These are phyloP conservation scores for Solanum hybrid DNA, from an alignment of 305 asterid genomes.

Conservation along the genomic window DNA sequence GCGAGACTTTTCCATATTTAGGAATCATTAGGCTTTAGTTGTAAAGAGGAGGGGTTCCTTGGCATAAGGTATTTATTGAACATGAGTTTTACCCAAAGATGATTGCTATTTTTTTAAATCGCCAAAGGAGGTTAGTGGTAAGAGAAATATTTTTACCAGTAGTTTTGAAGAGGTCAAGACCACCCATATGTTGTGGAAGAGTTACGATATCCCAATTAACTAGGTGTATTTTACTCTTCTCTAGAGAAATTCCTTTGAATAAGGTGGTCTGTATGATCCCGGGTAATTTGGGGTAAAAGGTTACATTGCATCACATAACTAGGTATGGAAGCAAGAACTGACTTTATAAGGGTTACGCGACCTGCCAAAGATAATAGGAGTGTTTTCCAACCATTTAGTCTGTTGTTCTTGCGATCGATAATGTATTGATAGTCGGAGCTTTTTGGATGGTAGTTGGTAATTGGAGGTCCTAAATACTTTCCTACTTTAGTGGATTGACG, in stretches of 20 bases:
- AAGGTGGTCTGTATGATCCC: neutral
- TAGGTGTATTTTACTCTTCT: neutral
- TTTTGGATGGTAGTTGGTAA: neutral
- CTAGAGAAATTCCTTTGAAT: neutral
- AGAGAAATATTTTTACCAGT: neutral
- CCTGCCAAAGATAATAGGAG: neutral
- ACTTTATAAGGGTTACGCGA: neutral
- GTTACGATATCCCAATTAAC: neutral
- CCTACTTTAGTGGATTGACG: neutral
- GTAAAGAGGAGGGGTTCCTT: neutral
- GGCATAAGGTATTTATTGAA: neutral
- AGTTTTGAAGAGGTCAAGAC: neutral
- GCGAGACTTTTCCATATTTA: neutral
- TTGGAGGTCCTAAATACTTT: neutral
- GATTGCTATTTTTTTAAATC: neutral
- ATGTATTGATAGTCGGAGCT: neutral
- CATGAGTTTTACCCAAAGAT: neutral
- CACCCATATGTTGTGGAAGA: neutral
- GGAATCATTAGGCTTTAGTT: neutral
- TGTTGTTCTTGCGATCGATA: neutral
- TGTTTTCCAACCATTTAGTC: neutral
- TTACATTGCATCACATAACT: neutral
- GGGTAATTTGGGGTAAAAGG: neutral
- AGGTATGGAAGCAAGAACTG: neutral
- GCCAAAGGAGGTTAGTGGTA: neutral